Evolutionary conservation across 2,329 filamentous ascomycete genomes (phyloP), one percentile per base, ranked within the genome.

Genomic region (Penicillium paneum): DNA sequence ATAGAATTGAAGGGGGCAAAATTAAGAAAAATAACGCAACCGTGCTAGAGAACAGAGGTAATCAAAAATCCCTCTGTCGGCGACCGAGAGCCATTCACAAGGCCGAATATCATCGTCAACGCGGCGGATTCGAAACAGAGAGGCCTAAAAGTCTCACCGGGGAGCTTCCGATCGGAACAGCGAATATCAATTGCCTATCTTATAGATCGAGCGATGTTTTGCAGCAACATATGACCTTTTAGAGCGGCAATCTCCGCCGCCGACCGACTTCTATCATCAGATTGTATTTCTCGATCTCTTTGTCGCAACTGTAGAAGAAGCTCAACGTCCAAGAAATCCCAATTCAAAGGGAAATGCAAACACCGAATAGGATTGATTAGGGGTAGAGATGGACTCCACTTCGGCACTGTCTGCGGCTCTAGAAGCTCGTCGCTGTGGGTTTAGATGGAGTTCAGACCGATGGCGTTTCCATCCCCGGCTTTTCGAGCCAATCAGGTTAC

Each of bases 391-490:
- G 39, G 32, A 21, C 46, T 56, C 56, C 59, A 64, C 60, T 60
- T 64, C 63, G 63, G 63, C 63, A 59, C 49, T 54, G 35, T 60
- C 63, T 64, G 63, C 59, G 63, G 63, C 63, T 64, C 63, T 61
- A 55, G 63, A 35, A 64, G 61, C 61, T 64, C 56, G 42, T 56
- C 59, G 54, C 26, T 52, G 62, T 64, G 61, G 63, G 58, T 46
- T 17, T 19, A 19, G 15, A 29, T 45, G 36, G 46, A 24, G 4
- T 1, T 0, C 0, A 4, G 13, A 40, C 41, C 57, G 38, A 61
- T 49, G 42, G 48, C 32, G 13, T 32, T 39, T 38, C 29, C 41
- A 51, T 45, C 60, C 61, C 63, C 63, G 63, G 63, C 63, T 49
- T 56, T 19, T n/a, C 17, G 2, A 21, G 19, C 63, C 63, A 64